Base-by-base conservation (phyloP, 2,329 filamentous ascomycete genomes). In the Didymella pinodella region DNA sequence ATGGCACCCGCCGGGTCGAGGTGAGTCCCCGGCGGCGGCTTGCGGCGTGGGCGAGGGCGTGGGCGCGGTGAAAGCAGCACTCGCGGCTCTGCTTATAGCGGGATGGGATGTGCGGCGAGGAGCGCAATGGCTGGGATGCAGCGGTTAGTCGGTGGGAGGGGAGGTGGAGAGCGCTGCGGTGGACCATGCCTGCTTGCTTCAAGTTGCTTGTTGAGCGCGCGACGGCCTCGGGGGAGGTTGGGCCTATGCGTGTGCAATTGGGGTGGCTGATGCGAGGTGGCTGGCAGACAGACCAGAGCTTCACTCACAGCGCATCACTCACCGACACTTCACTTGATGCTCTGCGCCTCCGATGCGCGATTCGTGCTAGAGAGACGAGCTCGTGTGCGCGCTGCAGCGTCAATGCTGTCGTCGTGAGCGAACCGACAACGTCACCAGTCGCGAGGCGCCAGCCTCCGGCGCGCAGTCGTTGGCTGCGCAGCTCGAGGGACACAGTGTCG, bases 61-160 rank as follows among this genome's bases (percentile, higher is more conserved):
- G 56, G 49, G 38, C 22, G 46, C 26, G 54, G 16, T 46, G 47
- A 50, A 59, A 49, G 65, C 62, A 56, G 63, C 62, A 54, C 58
- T 59, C 49, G 50, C 8, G 10, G 45, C 40, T 43, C 46, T 65
- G 65, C 59, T 65, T 65, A 63, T 68, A 61, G 59, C 59, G 61
- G 45, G 54, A 62, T 57, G 61, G 45, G 54, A 62, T 59, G 60
- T 61, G 54, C 61, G 54, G 51, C 34, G 53, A 43, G n/a, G 36
- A 10, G 8, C 32, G 59, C 59, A 65, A 59, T 68, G 65, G 68
- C 68, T 69, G 65, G 61, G 50, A 60, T 55, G 57, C 44, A 54
- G 61, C 48, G 65, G 65, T 66, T 63, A 69, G 63, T 66, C 62
- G 68, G 63, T 65, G 59, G 62, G 61, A 54, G 40, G 40, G 16